Evolutionary conservation across 306 rosid genomes (phyloP), one percentile per base, ranked within the genome.

Genomic region (Purshia tridentata): DNA sequence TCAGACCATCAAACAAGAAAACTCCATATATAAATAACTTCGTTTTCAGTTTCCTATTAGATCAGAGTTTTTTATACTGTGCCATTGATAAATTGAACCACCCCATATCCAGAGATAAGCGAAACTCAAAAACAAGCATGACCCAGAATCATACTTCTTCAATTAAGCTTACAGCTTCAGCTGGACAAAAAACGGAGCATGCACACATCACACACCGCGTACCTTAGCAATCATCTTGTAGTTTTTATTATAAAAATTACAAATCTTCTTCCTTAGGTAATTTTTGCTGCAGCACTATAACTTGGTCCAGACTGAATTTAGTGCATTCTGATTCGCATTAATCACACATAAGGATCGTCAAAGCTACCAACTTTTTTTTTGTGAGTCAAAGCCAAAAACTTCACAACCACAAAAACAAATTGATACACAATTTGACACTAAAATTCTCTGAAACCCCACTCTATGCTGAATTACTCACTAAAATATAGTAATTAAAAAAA

Each of bases 121-220:
- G 45, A 4, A 75, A 51, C 60, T 29, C 57, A 3, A 5, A 3
- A 45, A 37, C 23, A 75, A 54, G 55, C 65, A 11, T 22, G 20
- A 45, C 35, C 41, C 62, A 52, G 40, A 52, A 69, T 42, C 64
- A 58, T 29, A 58, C n/a, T 58, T 58, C 4, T 58, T 23, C 62
- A 23, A 7, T 56, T 23, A 56, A 56, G 15, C 15, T 22, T 29
- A 29, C 35, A 29, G 35, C 35, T 39, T 39, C 67, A 6, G 19
- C 41, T 40, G 3, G 45, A 69, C 18, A 46, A 10, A 20, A 42
- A 54, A 20, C 41, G 8, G 8, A 19, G 1, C 22, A 40, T 22
- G 11, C 5, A 12, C 65, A 22, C 19, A 5, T 29, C 65, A 59
- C 51, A 47, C 65, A 23, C 51, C 14, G 62, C 37, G 15, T 10